Evolutionary conservation across 305 asterid species (phyloP).

Genomic region (Plantago lanceolata): DNA sequence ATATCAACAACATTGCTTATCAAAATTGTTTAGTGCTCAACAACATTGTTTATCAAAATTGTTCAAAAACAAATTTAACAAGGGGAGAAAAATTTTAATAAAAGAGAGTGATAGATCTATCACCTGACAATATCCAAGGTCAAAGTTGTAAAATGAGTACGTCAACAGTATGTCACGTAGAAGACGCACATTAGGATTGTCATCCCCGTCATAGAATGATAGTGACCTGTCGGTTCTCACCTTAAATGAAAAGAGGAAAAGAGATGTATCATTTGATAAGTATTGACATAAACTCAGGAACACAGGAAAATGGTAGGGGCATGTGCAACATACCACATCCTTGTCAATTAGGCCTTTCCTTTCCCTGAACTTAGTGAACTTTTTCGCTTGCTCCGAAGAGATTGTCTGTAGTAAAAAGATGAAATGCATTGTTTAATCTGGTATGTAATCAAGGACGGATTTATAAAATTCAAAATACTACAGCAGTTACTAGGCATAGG

Average conservation of each 20-base stretch:
- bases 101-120: conserved; percentile 16
- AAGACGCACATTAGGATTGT: conserved; percentile 78
- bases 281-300: conserved; percentile 19
- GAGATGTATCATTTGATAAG: conserved; percentile 5
- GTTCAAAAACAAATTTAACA: conserved; percentile 15
- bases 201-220: conserved; percentile 92
- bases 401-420: conserved; percentile 55
- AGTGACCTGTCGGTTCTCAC: conserved; percentile 95
- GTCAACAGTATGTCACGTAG: conserved; percentile 89
- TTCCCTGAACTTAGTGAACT: conserved; percentile 93
- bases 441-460: conserved; percentile 23
- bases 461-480: neutral
- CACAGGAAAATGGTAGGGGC: conserved; percentile 13
- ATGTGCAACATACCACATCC: conserved; percentile 71
- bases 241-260: conserved; percentile 35
- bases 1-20: conserved; percentile 4
- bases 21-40: conserved; percentile 8
- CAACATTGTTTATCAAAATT: conserved; percentile 1
- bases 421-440: conserved; percentile 12
- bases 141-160: conserved; percentile 97
- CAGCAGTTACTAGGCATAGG: conserved; percentile 15
- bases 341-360: conserved; percentile 95
- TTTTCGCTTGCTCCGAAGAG: conserved; percentile 72
- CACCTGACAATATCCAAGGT: conserved; percentile 99
- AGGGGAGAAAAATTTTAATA: conserved; percentile 6